Evolutionary conservation across 2,329 filamentous ascomycete species (phyloP).

Genomic region (Calycina herbarum): DNA sequence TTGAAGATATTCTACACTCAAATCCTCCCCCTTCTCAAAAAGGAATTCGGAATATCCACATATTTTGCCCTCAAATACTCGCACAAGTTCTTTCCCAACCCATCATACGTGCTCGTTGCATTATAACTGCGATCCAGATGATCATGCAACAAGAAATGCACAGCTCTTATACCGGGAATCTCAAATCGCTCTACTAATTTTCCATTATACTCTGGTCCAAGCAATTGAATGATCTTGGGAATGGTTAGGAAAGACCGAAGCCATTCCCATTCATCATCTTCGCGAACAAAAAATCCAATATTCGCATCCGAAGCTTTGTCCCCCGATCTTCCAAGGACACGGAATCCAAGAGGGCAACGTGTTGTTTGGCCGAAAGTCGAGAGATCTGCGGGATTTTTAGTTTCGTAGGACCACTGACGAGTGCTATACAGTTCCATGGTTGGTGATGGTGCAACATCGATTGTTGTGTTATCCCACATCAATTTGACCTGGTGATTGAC

Average conservation of each 20-base stretch:
- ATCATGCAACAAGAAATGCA: conserved; percentile 33
- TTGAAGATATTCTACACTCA: conserved; percentile 6
- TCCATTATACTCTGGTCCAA: conserved; percentile 31
- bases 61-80: conserved; percentile 27
- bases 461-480: conserved; percentile 33
- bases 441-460: conserved; percentile 22
- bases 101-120: conserved; percentile 24
- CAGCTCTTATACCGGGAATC: conserved; percentile 26
- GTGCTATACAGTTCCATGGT: conserved; percentile 15
- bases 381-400: conserved; percentile 23
- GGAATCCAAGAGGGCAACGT: conserved; percentile 34
- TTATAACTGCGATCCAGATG: conserved; percentile 26
- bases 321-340: conserved; percentile 40
- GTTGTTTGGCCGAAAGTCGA: conserved; percentile 32
- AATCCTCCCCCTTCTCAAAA: conserved; percentile 24
- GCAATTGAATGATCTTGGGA: conserved; percentile 31
- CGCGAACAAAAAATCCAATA: conserved; percentile 43
- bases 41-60: conserved; percentile 27
- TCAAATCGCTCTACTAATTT: conserved; percentile 34
- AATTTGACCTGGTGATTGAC: conserved; percentile 28
- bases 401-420: conserved; percentile 25
- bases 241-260: conserved; percentile 34
- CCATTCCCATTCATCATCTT: conserved; percentile 41
- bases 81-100: conserved; percentile 25
- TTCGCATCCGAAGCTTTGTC: conserved; percentile 43